Base-by-base conservation (phyloP, 2,329 filamentous ascomycete genomes). In the Akanthomyces muscarius region DNA sequence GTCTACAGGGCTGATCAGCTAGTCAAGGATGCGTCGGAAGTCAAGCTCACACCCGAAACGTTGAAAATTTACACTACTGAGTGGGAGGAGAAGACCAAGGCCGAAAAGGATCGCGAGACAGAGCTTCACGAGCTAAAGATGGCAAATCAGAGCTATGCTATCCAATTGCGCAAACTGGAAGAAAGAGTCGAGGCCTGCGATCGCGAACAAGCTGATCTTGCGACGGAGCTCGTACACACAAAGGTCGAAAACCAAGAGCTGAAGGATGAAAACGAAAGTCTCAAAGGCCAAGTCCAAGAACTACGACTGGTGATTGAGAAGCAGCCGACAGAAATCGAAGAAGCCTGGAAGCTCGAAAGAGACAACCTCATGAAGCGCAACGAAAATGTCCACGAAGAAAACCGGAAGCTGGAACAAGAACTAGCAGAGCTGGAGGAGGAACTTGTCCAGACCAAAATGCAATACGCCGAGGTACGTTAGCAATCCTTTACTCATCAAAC, bases 171-270 rank as follows among this genome's bases (percentile, higher is more conserved):
- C 61, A 86, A 86, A 63, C 81, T 99, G 0, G 95, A 99, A 76
- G 89, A 95, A 73, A 88, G 92, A 51, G 88, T 94, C 18, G 90
- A 98, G 77, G 88, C 90, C 56, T 91, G 90, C 59, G 96, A 99
- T 71, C 86, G 86, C 48, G 95, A 99, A 75, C 94, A 98, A 74
- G 90, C 97, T 2, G 87, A 90, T 57, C 85, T 98, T 64, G 94
- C 94, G 0, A 97, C 92, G 0, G 92, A 98, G 70, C 81, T 99
- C 50, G 92, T 99, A 41, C 89, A 89, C 68, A 89, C 91, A 48
- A 97, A 98, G 75, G 91, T 99, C 5, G 89, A 96, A 71, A 98
- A 98, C 69, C 90, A 97, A 72, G 89, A 92, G 72, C 80, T 99
- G 45, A 86, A 86, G 52, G 95, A 99, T 70, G 86, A 92, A 74